Percentiles rank a stretch among this genome's conserved stretches.
Conservation (phyloP, 495 filamentous ascomycete genomes). For the Aspergillus incahuasiensis region DNA sequence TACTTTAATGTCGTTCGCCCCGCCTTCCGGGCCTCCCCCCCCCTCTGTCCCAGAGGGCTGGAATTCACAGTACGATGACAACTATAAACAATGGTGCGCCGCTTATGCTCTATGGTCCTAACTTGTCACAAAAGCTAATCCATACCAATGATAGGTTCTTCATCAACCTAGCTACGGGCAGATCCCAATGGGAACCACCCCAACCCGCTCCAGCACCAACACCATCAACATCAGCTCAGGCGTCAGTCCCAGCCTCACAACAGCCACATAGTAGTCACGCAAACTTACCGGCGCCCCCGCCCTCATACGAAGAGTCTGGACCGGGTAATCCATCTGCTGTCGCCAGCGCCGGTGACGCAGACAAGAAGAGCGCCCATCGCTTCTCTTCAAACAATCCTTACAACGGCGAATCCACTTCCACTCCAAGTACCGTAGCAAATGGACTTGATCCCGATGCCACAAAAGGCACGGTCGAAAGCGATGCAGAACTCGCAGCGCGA, state of each 20-base stretch:
- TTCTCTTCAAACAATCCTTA: constrained; percentile 61
- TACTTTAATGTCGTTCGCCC: constrained; percentile 45
- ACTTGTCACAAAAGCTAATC: constrained; percentile 3
- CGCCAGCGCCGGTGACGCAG: constrained; percentile 47
- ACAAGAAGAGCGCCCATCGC: constrained; percentile 46
- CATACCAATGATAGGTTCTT: constrained; percentile 60
- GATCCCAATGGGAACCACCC: constrained; percentile 83
- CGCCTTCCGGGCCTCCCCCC: constrained; percentile 77
- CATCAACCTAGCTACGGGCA: constrained; percentile 78
- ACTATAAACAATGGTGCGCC: constrained; percentile 72
- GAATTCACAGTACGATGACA: constrained; percentile 71
- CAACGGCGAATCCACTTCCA: constrained; percentile 13
- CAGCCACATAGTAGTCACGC: background rate
- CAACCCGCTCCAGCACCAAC: background rate
- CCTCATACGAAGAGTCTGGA: constrained; percentile 54
- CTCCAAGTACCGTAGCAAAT: background rate
- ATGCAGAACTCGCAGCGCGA: constrained; percentile 68
- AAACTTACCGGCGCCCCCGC: constrained; percentile 43
- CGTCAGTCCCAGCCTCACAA: background rate
- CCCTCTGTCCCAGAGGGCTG: constrained; percentile 85
- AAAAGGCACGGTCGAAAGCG: constrained; percentile 51
- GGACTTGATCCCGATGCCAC: constrained; percentile 6
- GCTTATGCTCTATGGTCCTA: background rate
- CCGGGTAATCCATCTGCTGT: constrained; percentile 28
- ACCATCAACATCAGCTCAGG: background rate